These are phyloP conservation scores for Corynascus novoguineensis DNA, from an alignment of 495 filamentous ascomycete species.

Conservation along the genomic window DNA sequence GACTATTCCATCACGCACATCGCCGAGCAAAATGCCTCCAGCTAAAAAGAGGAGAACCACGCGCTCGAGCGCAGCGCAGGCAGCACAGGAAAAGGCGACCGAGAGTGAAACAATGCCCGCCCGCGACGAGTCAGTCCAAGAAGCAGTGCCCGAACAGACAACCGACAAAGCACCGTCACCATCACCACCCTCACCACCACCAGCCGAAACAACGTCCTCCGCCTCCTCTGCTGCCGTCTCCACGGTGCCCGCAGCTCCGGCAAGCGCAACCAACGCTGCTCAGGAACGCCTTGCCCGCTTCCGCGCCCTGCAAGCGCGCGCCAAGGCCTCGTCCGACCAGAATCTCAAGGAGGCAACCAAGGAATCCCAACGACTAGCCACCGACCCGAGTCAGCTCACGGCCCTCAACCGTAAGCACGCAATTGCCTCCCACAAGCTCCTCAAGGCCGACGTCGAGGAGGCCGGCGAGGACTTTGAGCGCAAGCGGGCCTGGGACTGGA, in stretches of 20 bases:
- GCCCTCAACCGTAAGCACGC: slow-evolving; percentile 73
- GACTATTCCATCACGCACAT: too few relatives aligned
- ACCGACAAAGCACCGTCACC: slow-evolving; percentile 12
- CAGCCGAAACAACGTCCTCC: neutral
- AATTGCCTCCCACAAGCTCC: slow-evolving; percentile 83
- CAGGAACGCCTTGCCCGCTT: slow-evolving; percentile 64
- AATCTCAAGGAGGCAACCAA: slow-evolving; percentile 80
- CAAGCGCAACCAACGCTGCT: slow-evolving; percentile 14
- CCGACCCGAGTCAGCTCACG: slow-evolving; percentile 66
- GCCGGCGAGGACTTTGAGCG: slow-evolving; percentile 90
- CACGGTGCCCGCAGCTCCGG: neutral
- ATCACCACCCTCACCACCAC: slow-evolving; percentile 7
- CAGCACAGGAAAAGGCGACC: neutral
- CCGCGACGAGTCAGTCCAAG: slow-evolving; percentile 11
- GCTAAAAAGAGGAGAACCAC: slow-evolving; percentile 47
- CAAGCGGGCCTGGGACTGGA: slow-evolving; percentile 98
- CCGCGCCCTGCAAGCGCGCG: slow-evolving; percentile 78
- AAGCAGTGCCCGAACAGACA: slow-evolving; percentile 5
- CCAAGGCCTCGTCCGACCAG: slow-evolving; percentile 68
- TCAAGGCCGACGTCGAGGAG: slow-evolving; percentile 84
- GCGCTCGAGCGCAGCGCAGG: slow-evolving; percentile 19
- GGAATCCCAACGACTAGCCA: slow-evolving; percentile 72
- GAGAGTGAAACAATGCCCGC: slow-evolving; percentile 8
- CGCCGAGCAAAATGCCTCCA: slow-evolving; percentile 40
- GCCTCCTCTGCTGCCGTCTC: slow-evolving; percentile 1